These are phyloP conservation scores for Physcia stellaris DNA, from an alignment of 495 filamentous ascomycete genomes.

Conservation along the genomic window DNA sequence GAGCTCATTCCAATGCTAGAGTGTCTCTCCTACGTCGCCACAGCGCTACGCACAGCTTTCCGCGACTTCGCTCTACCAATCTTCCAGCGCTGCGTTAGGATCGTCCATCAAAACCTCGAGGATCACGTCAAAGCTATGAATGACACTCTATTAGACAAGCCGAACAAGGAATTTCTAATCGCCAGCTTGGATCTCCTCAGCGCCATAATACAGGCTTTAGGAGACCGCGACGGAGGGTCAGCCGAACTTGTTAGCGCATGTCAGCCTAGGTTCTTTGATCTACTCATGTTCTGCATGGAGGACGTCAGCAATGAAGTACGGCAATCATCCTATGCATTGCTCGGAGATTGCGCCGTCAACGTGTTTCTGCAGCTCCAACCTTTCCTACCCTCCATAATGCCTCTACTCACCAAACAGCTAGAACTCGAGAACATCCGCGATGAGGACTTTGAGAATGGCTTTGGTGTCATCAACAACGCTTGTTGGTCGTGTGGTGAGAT, in stretches of 20 bases:
- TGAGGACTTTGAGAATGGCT: constrained; percentile 61
- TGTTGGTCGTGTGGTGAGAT: constrained; percentile 98
- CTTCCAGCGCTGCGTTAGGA: constrained; percentile 72
- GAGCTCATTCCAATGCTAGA: constrained; percentile 92
- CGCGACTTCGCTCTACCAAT: constrained; percentile 71
- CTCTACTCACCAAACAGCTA: constrained; percentile 71
- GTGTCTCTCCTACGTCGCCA: constrained; percentile 87
- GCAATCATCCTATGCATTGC: constrained; percentile 88
- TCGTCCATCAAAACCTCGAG: constrained; percentile 84
- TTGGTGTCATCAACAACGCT: constrained; percentile 92
- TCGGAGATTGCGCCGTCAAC: constrained; percentile 94
- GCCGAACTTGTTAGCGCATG: constrained; percentile 62
- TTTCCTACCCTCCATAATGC: constrained; percentile 57
- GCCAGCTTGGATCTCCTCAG: constrained; percentile 92
- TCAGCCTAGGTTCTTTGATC: constrained; percentile 75
- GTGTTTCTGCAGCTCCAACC: constrained; percentile 74
- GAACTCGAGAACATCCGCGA: constrained; percentile 64
- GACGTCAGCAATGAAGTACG: constrained; percentile 85
- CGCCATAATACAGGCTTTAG: constrained; percentile 84
- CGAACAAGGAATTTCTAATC: constrained; percentile 94
- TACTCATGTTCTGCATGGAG: constrained; percentile 85
- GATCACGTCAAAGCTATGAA: constrained; percentile 53
- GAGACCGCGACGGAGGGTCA: constrained; percentile 54
- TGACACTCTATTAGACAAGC: constrained; percentile 54
- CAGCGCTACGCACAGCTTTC: constrained; percentile 72